phyloP scores from a whole-genome alignment of 257 asterid genomes.

The Lithospermum erythrorhizon region DNA sequence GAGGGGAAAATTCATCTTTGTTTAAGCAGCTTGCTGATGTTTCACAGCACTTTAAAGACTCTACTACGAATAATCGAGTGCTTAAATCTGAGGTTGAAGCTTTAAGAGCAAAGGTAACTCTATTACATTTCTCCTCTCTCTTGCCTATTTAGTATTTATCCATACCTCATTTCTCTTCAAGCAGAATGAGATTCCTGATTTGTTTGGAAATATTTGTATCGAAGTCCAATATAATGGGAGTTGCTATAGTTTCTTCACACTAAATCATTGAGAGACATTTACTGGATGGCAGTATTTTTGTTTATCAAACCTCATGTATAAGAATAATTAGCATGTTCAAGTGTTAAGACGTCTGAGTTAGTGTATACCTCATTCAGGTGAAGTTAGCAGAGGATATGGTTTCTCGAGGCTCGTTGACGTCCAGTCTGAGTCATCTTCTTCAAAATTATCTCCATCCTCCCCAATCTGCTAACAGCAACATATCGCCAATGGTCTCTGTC shows the following conservation, averaged over 20 bases:
- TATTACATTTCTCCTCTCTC: not conserved
- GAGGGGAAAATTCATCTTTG: conserved; percentile 50
- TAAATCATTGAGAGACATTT: too few relatives aligned
- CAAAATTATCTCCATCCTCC: conserved; percentile 56
- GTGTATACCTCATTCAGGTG: conserved; percentile 32
- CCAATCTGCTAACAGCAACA: conserved; percentile 27
- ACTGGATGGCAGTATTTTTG: too few relatives aligned
- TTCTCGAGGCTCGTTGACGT: conserved; percentile 62
- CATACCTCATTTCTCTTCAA: too few relatives aligned
- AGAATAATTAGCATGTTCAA: too few relatives aligned
- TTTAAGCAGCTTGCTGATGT: conserved; percentile 60
- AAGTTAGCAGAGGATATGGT: conserved; percentile 85
- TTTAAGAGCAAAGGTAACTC: conserved; percentile 74
- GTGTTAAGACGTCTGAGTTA: not conserved
- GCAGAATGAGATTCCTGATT: too few relatives aligned
- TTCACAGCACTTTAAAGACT: conserved; percentile 57
- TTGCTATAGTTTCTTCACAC: too few relatives aligned
- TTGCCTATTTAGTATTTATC: not conserved
- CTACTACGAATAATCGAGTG: conserved; percentile 75
- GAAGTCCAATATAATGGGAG: too few relatives aligned
- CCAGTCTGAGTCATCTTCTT: conserved; percentile 65
- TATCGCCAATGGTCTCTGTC: conserved; percentile 27
- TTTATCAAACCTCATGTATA: too few relatives aligned
- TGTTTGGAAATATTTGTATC: too few relatives aligned
- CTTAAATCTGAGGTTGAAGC: conserved; percentile 90